Percentiles rank a stretch among this genome's conserved stretches.
These are phyloP conservation scores for Protomyces lactucae-debilis DNA, from an alignment of 1,139 yeast genomes.

Conservation along the genomic window DNA sequence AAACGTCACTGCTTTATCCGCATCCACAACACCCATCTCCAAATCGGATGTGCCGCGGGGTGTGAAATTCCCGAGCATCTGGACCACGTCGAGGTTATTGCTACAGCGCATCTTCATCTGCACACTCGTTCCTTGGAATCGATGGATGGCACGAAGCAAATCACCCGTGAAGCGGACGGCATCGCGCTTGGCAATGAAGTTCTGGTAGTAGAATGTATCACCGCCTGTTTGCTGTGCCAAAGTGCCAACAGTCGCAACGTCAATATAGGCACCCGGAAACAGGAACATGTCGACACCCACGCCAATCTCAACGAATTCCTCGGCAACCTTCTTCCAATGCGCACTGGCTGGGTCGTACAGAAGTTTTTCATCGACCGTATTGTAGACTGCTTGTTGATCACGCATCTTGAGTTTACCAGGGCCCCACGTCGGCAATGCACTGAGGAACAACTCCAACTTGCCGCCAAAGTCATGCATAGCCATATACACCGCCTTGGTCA, in stretches of 20 bases:
- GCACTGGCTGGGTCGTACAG: slow-evolving; percentile 57
- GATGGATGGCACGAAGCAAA: slow-evolving; percentile 42
- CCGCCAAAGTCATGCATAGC: slow-evolving; percentile 66
- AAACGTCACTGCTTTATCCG: slow-evolving; percentile 65
- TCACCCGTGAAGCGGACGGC: slow-evolving; percentile 62
- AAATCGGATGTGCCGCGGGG: slow-evolving; percentile 52
- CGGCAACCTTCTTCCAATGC: slow-evolving; percentile 58
- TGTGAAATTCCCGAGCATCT: slow-evolving; percentile 60
- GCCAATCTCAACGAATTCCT: slow-evolving; percentile 53
- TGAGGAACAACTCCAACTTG: slow-evolving; percentile 64
- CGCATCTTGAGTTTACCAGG: slow-evolving; percentile 70
- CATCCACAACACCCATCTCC: slow-evolving; percentile 58
- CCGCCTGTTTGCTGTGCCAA: slow-evolving; percentile 75
- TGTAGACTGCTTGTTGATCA: slow-evolving; percentile 38
- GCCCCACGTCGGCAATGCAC: slow-evolving; percentile 75
- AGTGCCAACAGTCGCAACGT: slow-evolving; percentile 67
- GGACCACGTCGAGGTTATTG: slow-evolving; percentile 77
- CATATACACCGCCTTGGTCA: slow-evolving; percentile 61
- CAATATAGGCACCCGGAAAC: slow-evolving; percentile 62
- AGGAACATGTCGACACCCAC: slow-evolving; percentile 76
- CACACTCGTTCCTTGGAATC: slow-evolving; percentile 66
- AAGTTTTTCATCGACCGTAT: slow-evolving; percentile 53
- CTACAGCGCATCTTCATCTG: slow-evolving; percentile 83
- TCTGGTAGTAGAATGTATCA: slow-evolving; percentile 55
- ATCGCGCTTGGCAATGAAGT: slow-evolving; percentile 66